Conservation (phyloP, 495 filamentous ascomycete species). For the Neurospora sp. region DNA sequence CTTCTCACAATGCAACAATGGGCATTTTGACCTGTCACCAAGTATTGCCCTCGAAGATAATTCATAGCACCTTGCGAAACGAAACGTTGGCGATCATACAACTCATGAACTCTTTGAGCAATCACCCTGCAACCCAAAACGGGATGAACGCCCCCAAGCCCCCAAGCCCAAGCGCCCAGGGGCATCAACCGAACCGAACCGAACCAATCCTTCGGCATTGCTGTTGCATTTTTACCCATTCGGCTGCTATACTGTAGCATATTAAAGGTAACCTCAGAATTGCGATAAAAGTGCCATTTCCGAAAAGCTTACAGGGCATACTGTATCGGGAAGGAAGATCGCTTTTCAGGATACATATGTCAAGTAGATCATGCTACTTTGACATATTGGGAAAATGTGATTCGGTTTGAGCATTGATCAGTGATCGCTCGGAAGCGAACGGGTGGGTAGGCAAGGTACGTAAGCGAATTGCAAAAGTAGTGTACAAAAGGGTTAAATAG, state of each 20-base stretch:
- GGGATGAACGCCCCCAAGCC: background rate
- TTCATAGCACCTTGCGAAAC: background rate
- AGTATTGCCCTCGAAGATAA: background rate
- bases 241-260: background rate
- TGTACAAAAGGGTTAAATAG: background rate
- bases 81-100: background rate
- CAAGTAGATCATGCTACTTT: background rate
- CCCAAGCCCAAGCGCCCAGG: background rate
- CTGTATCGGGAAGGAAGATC: background rate
- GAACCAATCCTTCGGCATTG: background rate
- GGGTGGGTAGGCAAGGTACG: background rate
- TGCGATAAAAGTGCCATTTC: background rate
- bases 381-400: background rate
- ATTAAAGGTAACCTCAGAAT: background rate
- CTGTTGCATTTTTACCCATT: background rate
- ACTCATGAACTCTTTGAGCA: background rate
- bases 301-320: background rate
- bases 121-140: background rate
- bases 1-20: background rate
- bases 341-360: background rate
- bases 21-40: background rate
- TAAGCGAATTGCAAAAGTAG: background rate
- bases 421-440: background rate
- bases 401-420: background rate
- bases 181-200: background rate